Percentiles rank a stretch among this genome's conserved stretches.
phyloP scores from a whole-genome alignment of 1,139 yeast genomes.

The Wickerhamomyces sp. region DNA sequence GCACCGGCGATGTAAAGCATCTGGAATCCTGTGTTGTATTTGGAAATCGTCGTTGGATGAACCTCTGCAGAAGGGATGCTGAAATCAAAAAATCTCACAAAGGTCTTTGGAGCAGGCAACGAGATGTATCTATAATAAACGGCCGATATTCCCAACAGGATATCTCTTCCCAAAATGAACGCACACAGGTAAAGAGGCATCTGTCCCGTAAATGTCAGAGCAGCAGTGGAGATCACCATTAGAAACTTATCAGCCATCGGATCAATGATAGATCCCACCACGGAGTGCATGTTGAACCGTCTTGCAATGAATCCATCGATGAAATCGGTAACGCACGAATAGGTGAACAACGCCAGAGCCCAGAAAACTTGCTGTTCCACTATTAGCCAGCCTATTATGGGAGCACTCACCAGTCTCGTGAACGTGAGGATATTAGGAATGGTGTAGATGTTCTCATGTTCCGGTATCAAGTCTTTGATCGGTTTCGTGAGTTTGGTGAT shows the following conservation, averaged over 20 bases:
- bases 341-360: conserved; percentile 71
- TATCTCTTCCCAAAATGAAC: conserved; percentile 81
- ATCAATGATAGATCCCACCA: conserved; percentile 86
- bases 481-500: conserved; percentile 24
- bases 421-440: conserved; percentile 81
- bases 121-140: conserved; percentile 68
- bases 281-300: conserved; percentile 65
- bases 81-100: conserved; percentile 68
- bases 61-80: conserved; percentile 83
- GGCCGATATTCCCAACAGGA: conserved; percentile 70
- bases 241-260: conserved; percentile 93
- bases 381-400: conserved; percentile 75
- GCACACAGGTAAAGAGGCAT: conserved; percentile 67
- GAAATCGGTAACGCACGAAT: conserved; percentile 87
- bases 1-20: conserved; percentile 83
- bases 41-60: conserved; percentile 83
- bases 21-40: conserved; percentile 85
- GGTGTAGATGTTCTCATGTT: conserved; percentile 63
- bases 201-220: conserved; percentile 64
- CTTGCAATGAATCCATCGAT: conserved; percentile 92
- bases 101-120: conserved; percentile 71
- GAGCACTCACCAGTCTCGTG: conserved; percentile 74
- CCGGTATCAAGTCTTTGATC: conserved; percentile 28
- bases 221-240: conserved; percentile 80
- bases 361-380: conserved; percentile 52